A percentile compares a stretch with the other conserved stretches of the same genome.
Conservation (phyloP, 768 basidiomycete species). For the Termitomyces eurrhizus region DNA sequence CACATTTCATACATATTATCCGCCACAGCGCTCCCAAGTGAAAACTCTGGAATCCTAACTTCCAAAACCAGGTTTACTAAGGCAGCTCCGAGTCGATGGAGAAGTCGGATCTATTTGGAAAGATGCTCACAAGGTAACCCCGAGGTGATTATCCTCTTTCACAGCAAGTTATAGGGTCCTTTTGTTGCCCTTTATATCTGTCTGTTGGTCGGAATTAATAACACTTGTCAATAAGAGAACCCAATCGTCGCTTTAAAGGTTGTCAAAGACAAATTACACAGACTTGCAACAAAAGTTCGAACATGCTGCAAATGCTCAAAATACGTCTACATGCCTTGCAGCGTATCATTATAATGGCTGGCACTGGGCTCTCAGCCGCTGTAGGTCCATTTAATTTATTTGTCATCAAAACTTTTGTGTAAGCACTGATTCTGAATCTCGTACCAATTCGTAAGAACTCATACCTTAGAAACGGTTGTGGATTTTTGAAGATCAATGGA, state of each 20-base stretch:
- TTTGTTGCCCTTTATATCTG: too few species aligned
- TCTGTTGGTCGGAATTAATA: too few species aligned
- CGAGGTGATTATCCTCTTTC: too few species aligned
- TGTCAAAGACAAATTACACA: too few species aligned
- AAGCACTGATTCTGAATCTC: neutral
- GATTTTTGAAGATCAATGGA: slow-evolving; percentile 35
- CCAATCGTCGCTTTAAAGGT: too few species aligned
- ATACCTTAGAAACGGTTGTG: slow-evolving; percentile 49
- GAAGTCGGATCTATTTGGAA: neutral
- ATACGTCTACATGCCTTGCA: slow-evolving; percentile 4
- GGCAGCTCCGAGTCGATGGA: neutral
- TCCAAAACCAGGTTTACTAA: neutral
- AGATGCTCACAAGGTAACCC: neutral
- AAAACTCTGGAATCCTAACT: neutral
- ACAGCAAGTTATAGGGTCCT: too few species aligned
- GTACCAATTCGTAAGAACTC: slow-evolving; percentile 25
- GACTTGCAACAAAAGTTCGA: too few species aligned
- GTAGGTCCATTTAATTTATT: slow-evolving; percentile 19
- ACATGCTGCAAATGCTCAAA: too few species aligned
- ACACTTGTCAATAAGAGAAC: too few species aligned
- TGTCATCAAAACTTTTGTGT: neutral
- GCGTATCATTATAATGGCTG: slow-evolving; percentile 7
- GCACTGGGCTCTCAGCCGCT: slow-evolving; percentile 14
- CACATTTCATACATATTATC: neutral
- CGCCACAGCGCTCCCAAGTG: neutral